phyloP scores from a whole-genome alignment of 2,329 filamentous ascomycete species.

The Drechslerella coelobrocha region DNA sequence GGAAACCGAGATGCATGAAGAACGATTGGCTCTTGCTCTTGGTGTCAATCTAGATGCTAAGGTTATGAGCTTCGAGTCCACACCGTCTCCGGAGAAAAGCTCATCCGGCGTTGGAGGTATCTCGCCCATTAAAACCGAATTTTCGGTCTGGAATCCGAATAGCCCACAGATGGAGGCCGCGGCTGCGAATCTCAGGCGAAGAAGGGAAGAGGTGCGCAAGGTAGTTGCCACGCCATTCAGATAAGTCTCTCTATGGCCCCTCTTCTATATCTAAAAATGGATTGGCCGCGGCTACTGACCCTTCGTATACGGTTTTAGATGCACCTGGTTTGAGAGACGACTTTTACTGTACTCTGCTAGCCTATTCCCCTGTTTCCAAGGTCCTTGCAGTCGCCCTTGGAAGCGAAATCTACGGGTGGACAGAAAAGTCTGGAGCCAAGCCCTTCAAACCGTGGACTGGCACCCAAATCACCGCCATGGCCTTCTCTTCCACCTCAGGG shows the following conservation, averaged over 20 bases:
- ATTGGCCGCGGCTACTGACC: no score
- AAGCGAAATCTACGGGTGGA: slow-evolving; percentile 85
- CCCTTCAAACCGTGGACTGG: slow-evolving; percentile 64
- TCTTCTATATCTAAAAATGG: not conserved
- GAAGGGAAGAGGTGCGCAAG: slow-evolving; percentile 58
- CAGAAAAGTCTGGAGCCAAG: slow-evolving; percentile 73
- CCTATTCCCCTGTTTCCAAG: slow-evolving; percentile 77
- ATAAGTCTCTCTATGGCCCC: slow-evolving; percentile 57
- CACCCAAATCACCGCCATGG: slow-evolving; percentile 77
- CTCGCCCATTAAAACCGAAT: slow-evolving; percentile 47
- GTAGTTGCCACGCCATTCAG: slow-evolving; percentile 79
- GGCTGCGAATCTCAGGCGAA: slow-evolving; percentile 47
- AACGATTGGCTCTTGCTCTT: slow-evolving; percentile 78
- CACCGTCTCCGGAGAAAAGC: slow-evolving; percentile 55
- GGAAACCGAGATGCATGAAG: slow-evolving; percentile 72
- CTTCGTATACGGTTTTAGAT: slow-evolving; percentile 73
- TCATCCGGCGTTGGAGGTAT: slow-evolving; percentile 56
- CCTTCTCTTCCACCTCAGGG: slow-evolving; percentile 82
- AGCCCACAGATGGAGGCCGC: slow-evolving; percentile 44
- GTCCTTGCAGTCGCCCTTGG: slow-evolving; percentile 84
- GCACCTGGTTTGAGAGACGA: slow-evolving; percentile 89
- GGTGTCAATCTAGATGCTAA: slow-evolving; percentile 74
- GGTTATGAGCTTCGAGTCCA: slow-evolving; percentile 66
- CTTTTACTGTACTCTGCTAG: slow-evolving; percentile 90
- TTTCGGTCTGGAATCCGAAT: slow-evolving; percentile 27